These are phyloP conservation scores for Cylindrotheca fusiformis DNA, from an alignment of 108 stramenopile genomes.

Conservation along the genomic window DNA sequence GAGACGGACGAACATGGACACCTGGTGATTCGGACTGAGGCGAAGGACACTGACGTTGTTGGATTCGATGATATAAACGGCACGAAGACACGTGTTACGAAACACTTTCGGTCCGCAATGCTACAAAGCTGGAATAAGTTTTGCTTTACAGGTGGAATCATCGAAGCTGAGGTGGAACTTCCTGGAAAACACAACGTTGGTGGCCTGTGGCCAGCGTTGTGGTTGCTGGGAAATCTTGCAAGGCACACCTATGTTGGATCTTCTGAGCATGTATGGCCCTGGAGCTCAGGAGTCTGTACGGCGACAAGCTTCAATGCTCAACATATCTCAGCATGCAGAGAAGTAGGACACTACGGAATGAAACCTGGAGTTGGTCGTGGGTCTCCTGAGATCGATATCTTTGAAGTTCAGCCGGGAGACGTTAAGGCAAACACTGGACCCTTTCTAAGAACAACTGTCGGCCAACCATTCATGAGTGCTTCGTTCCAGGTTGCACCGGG, in stretches of 20 bases:
- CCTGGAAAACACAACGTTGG: conserved; percentile 85
- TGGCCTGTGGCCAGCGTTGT: conserved; percentile 98
- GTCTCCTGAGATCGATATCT: conserved; percentile 97
- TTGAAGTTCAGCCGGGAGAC: conserved; percentile 87
- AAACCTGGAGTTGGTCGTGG: conserved; percentile 80
- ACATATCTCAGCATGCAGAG: conserved; percentile 72
- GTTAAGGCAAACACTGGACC: conserved; percentile 57
- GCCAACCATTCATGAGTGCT: conserved; percentile 84
- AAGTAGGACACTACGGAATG: conserved; percentile 87
- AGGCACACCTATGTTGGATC: conserved; percentile 92
- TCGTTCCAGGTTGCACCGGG: conserved; percentile 91
- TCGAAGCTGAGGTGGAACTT: conserved; percentile 84
- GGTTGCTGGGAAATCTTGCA: conserved; percentile 96
- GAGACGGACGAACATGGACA: conserved; percentile 69
- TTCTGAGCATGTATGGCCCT: conserved; percentile 91
- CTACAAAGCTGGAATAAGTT: conserved; percentile 98
- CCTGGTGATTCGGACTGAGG: conserved; percentile 81
- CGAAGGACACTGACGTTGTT: conserved; percentile 70
- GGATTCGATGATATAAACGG: conserved; percentile 78
- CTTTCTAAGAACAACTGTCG: conserved; percentile 70
- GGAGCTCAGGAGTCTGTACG: conserved; percentile 67
- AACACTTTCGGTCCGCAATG: conserved; percentile 93
- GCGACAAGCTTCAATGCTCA: conserved; percentile 53
- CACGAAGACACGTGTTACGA: conserved; percentile 63
- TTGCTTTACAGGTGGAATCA: conserved; percentile 96